A percentile compares a stretch with the other conserved stretches of the same genome.
phyloP scores from a whole-genome alignment of 2,329 filamentous ascomycete genomes.

The Alternaria triticina region DNA sequence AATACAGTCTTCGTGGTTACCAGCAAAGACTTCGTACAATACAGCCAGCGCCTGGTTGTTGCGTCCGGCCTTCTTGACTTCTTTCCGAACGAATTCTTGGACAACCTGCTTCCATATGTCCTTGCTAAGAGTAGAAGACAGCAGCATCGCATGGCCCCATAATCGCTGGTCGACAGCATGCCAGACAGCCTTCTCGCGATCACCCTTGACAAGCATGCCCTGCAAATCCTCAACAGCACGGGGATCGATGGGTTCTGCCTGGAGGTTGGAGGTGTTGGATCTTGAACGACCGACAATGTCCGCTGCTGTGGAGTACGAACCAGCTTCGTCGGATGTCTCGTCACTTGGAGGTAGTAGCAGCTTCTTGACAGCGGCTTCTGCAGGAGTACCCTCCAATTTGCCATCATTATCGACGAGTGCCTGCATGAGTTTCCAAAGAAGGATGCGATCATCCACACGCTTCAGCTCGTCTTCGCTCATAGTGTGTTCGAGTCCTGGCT shows the following conservation, averaged over 20 bases:
- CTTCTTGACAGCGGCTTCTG: slow-evolving; percentile 76
- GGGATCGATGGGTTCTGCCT: slow-evolving; percentile 72
- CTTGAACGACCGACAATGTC: slow-evolving; percentile 46
- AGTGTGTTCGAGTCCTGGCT: slow-evolving; percentile 57
- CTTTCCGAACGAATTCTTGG: slow-evolving; percentile 93
- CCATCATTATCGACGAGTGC: slow-evolving; percentile 89
- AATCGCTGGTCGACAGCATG: slow-evolving; percentile 88
- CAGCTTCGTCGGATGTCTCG: slow-evolving; percentile 29
- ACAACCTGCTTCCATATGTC: slow-evolving; percentile 88
- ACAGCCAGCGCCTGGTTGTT: slow-evolving; percentile 89
- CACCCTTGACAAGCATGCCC: slow-evolving; percentile 74
- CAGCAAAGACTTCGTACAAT: slow-evolving; percentile 90
- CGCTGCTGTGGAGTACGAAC: slow-evolving; percentile 40
- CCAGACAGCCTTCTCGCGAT: slow-evolving; percentile 93
- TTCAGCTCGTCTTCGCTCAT: slow-evolving; percentile 67
- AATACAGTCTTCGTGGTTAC: slow-evolving; percentile 91
- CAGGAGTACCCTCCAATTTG: slow-evolving; percentile 71
- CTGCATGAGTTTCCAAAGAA: slow-evolving; percentile 87
- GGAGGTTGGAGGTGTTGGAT: slow-evolving; percentile 38
- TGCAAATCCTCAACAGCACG: slow-evolving; percentile 74
- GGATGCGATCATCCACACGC: slow-evolving; percentile 75
- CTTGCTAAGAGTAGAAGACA: slow-evolving; percentile 78
- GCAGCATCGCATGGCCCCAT: slow-evolving; percentile 95
- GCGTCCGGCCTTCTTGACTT: slow-evolving; percentile 81
- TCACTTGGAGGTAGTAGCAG: slow-evolving; percentile 69